These are phyloP conservation scores for Cryptosporidium xiaoi DNA, from an alignment of 169 alveolate species.

Conservation along the genomic window DNA sequence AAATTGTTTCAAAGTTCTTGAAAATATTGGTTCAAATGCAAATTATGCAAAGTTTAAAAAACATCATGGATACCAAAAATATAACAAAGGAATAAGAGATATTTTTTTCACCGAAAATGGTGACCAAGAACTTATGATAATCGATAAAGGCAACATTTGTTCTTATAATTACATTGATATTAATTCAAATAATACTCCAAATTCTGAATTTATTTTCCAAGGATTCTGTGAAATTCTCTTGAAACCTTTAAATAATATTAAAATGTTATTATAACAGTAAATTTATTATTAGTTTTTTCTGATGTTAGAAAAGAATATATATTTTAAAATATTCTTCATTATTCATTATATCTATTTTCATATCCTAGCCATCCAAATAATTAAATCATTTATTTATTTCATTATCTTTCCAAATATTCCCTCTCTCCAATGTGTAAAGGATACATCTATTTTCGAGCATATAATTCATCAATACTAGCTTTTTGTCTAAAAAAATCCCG, in stretches of 20 bases:
- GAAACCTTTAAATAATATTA: conserved; percentile 22
- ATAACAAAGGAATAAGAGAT: neutral
- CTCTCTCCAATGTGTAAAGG: neutral
- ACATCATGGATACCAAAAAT: neutral
- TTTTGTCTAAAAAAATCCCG: no score
- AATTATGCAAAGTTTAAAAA: neutral
- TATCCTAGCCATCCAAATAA: no score
- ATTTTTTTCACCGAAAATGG: conserved; percentile 26
- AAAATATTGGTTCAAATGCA: neutral
- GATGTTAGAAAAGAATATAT: neutral
- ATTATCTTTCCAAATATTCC: neutral
- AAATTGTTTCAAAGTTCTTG: neutral
- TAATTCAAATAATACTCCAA: neutral
- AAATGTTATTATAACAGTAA: neutral
- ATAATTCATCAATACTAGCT: neutral
- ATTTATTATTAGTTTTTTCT: neutral
- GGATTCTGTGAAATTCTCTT: conserved; percentile 51
- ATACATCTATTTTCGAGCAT: neutral
- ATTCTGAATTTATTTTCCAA: conserved; percentile 37
- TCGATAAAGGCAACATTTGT: conserved; percentile 28
- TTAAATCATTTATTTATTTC: no score
- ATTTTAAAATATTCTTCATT: neutral
- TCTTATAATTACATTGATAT: neutral
- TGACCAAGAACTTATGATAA: conserved; percentile 17
- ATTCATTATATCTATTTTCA: no score